phyloP scores from a whole-genome alignment of 192 early-diverging fungal species.

The Backusella sp. region DNA sequence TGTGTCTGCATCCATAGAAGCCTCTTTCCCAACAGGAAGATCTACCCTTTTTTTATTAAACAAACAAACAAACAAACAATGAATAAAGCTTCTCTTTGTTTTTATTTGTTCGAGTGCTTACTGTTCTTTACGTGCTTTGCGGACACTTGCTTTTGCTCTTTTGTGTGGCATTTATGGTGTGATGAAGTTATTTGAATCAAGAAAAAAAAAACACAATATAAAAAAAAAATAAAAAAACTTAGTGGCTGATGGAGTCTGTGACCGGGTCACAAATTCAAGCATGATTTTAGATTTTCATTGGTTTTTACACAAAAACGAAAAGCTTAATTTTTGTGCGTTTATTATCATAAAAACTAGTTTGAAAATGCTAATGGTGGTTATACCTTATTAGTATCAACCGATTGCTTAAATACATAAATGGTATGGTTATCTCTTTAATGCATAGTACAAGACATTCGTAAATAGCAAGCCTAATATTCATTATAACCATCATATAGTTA shows the following conservation, averaged over 20 bases:
- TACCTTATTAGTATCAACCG: not conserved
- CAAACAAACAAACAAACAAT: not conserved
- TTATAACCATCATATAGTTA: not conserved
- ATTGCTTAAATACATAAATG: not conserved
- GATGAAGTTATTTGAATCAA: not conserved
- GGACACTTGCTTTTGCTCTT: constrained; percentile 30
- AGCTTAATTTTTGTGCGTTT: too few relatives aligned
- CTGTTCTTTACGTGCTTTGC: constrained; percentile 24
- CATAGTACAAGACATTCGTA: too few relatives aligned
- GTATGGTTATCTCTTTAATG: too few relatives aligned
- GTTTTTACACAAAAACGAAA: not conserved
- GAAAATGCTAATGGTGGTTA: not conserved
- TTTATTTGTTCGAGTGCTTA: not conserved
- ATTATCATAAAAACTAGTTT: not conserved
- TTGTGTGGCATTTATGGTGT: constrained; percentile 25
- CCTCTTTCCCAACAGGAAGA: constrained; percentile 35
- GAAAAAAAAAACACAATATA: not conserved
- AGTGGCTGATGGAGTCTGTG: not conserved
- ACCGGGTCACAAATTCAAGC: not conserved
- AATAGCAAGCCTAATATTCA: too few relatives aligned
- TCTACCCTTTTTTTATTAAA: constrained; percentile 24
- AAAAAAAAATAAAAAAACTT: not conserved
- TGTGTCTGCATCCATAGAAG: constrained; percentile 30
- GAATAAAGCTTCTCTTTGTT: not conserved
- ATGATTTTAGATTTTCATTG: not conserved